Percentiles rank a stretch among this genome's conserved stretches.
Conservation (phyloP, 2,329 filamentous ascomycete species). For the Myriangium duriaei region DNA sequence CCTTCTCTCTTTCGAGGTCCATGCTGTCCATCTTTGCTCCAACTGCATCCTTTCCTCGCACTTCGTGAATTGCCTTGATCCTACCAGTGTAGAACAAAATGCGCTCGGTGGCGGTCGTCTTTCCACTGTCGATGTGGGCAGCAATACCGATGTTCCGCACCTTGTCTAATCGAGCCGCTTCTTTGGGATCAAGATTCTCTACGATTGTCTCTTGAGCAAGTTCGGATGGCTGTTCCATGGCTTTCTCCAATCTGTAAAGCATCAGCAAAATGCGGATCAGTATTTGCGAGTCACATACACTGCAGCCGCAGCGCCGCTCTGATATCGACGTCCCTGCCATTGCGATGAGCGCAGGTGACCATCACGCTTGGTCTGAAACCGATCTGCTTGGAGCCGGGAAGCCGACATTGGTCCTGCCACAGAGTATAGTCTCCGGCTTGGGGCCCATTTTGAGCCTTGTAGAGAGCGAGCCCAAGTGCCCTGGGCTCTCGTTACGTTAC, state of each 20-base stretch:
- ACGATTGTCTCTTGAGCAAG: slow-evolving; percentile 56
- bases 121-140: slow-evolving; percentile 96
- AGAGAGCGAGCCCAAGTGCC: slow-evolving; percentile 1
- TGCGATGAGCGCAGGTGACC: neutral
- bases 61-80: slow-evolving; percentile 95
- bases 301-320: slow-evolving; percentile 18
- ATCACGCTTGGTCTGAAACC: neutral
- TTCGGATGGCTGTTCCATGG: slow-evolving; percentile 42
- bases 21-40: slow-evolving; percentile 99
- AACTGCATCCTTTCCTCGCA: slow-evolving; percentile 84
- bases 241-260: slow-evolving; percentile 40
- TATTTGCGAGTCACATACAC: slow-evolving; percentile 14
- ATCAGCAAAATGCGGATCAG: slow-evolving; percentile 1
- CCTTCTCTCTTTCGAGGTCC: slow-evolving; percentile 96
- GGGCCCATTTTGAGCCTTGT: neutral
- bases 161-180: slow-evolving; percentile 63
- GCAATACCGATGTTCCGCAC: slow-evolving; percentile 98
- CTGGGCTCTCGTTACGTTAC: slow-evolving; percentile 1
- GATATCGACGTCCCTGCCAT: slow-evolving; percentile 16
- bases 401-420: neutral
- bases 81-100: slow-evolving; percentile 96
- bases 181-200: slow-evolving; percentile 66
- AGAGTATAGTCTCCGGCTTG: neutral
- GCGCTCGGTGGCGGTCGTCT: slow-evolving; percentile 91
- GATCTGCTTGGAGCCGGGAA: neutral